These are phyloP conservation scores for Scheffersomyces lignosus DNA, from an alignment of 805 yeast genomes.

Conservation along the genomic window DNA sequence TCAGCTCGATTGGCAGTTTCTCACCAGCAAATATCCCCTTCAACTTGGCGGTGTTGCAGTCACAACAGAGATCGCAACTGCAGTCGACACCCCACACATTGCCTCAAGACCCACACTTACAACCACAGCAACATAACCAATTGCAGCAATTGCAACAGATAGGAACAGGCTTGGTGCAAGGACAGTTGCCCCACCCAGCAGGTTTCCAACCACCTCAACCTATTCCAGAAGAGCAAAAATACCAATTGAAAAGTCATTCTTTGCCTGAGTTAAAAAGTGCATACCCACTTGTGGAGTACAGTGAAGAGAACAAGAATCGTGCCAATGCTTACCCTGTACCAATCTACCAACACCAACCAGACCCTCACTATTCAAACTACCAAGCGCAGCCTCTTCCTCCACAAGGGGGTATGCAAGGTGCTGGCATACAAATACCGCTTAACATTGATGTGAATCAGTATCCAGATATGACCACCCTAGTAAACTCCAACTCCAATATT, in stretches of 20 bases:
- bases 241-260: not conserved
- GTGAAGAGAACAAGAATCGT: not conserved
- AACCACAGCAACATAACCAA: slow-evolving; percentile 1
- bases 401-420: not conserved
- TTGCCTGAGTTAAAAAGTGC: not conserved
- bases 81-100: not conserved
- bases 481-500: slow-evolving; percentile 33
- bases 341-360: not conserved
- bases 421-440: slow-evolving; percentile 10
- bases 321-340: not conserved
- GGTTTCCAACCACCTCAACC: not conserved
- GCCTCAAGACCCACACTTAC: not conserved
- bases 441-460: slow-evolving; percentile 21
- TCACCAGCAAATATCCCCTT: slow-evolving; percentile 8
- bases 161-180: not conserved
- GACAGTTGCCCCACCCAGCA: not conserved
- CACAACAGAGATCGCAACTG: not conserved
- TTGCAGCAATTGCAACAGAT: not conserved
- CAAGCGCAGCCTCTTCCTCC: not conserved
- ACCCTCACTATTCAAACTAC: not conserved
- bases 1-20: slow-evolving; percentile 3
- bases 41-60: slow-evolving; percentile 2
- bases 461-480: slow-evolving; percentile 41
- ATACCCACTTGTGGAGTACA: not conserved
- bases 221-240: not conserved